Conservation (phyloP, 1,139 yeast genomes). For the Debaryomyces psychrophilus region DNA sequence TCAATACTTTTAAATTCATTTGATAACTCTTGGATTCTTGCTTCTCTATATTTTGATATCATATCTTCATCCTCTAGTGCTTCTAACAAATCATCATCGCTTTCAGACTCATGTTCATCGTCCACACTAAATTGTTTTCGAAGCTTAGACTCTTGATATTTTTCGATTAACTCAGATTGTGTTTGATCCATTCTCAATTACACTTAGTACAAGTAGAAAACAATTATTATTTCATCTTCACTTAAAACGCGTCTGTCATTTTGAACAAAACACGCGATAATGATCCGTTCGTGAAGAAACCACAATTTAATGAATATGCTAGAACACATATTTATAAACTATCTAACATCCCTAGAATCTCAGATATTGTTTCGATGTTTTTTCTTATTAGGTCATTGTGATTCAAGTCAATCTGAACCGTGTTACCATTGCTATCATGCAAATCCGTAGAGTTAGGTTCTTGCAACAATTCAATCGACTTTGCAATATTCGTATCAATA, state of each 20-base stretch:
- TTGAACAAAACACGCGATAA: constrained; percentile 10
- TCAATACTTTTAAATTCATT: constrained; percentile 47
- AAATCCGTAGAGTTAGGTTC: constrained; percentile 3
- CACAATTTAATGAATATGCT: neutral
- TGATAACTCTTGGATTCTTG: constrained; percentile 50
- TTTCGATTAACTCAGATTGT: constrained; percentile 40
- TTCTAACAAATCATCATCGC: constrained; percentile 41
- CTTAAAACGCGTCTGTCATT: constrained; percentile 7
- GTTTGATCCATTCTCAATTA: constrained; percentile 31
- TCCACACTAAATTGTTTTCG: constrained; percentile 18
- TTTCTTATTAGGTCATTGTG: constrained; percentile 19
- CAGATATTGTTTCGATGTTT: constrained; percentile 19
- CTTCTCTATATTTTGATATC: constrained; percentile 46
- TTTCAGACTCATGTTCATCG: constrained; percentile 25
- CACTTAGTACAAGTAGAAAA: neutral
- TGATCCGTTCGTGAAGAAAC: neutral
- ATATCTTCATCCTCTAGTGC: constrained; percentile 39
- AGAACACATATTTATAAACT: neutral
- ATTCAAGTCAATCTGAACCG: constrained; percentile 11
- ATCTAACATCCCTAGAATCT: constrained; percentile 19
- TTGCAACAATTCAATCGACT: constrained; percentile 26
- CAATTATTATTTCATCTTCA: neutral
- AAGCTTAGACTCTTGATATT: constrained; percentile 43
- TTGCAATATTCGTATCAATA: constrained; percentile 33
- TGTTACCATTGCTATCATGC: neutral